Evolutionary conservation across 768 basidiomycete genomes (phyloP), one percentile per base, ranked within the genome.

Genomic region (Ramaria rubella): DNA sequence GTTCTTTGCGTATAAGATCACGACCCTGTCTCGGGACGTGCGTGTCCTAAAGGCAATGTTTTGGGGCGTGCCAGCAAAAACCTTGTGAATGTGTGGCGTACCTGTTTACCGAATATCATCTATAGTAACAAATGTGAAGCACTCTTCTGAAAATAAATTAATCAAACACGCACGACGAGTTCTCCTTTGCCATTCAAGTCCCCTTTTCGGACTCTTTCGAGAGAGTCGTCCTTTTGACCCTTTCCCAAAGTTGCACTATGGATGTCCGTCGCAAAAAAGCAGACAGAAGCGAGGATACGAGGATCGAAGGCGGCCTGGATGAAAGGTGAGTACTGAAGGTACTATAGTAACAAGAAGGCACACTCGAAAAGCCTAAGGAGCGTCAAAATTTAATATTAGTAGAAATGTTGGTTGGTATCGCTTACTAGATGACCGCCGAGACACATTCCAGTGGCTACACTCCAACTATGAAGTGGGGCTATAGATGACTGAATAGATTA

Each of bases 31-130:
- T 83, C 23, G 93, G 90, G 48, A 96, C 92, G 64, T 97, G 94
- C 0, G 93, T 96, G 69, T 97, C 94, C 86, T 91, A 40, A 7
- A 4, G 49, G 14, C 51, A 55, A 44, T 9, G 7, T 19, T 11
- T 31, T 19, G 7, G 4, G 1, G n/a, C 11, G 14, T 19, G 14
- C 38, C 31, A 48, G 17, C 23, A 30, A 40, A 14, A 52, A 19
- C 14, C 49, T 43, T 4, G 26, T 30, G 17, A 26, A 27, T 7
- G n/a, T 52, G 30, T 19, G 17, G 59, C 73, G 54, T 62, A 83
- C 90, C 77, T 94, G 91, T 68, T 94, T 94, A 6, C 95, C 95
- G 65, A 97, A 97, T 52, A 97, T 92, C 87, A 96, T 87, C 81
- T 94, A 59, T 36, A 60, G 43, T 24, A 26, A 17, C 29, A 26